Base-by-base conservation (phyloP, 2,329 filamentous ascomycete genomes). In the Passalora sequoiae region DNA sequence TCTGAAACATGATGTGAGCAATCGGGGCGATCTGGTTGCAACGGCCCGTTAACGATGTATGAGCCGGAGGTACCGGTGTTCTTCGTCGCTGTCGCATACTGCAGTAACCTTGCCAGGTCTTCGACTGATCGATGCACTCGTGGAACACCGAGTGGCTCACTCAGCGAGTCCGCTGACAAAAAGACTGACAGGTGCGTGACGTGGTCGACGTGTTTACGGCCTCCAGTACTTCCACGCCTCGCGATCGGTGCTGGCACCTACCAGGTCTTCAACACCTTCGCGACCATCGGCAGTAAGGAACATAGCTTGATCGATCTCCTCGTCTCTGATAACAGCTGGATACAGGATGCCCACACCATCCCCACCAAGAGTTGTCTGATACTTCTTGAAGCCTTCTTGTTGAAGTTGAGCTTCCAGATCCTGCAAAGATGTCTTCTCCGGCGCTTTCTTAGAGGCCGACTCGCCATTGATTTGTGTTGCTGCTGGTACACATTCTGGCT, bases 261-360 rank as follows among this genome's bases (percentile, higher is more conserved):
- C 91, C 29, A 98, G 70, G 56, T 77, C 76, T 66, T 97, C 91
- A 15, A 98, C 85, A 0, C 86, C 92, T 42, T 89, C 84, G 27
- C 82, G 84, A 1, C 86, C 89, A 40, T 88, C 78, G 0, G 88
- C 92, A 43, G 82, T 86, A 42, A 97, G 73, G 63, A 98, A 86
- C 59, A 83, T 84, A 46, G 96, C 88, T 58, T 91, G 76, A 57
- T 95, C 86, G 59, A 98, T 97, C 67, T 96, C 89, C 70, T 92
- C 87, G 48, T 94, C 94, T 63, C 87, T 86, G 19, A 96, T 71
- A 0, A 96, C 84, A 0, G 92, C 92, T 1, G 92, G 92, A 81
- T 86, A 95, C 4, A 98, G 75, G 1, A 98, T 88, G 27, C 92
- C 92, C 1, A 98, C 87, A 9, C 92, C 92, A 58, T 96, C 87